Evolutionary conservation across 202 grass and related monocot species (phyloP).

Genomic region (Setaria italica): DNA sequence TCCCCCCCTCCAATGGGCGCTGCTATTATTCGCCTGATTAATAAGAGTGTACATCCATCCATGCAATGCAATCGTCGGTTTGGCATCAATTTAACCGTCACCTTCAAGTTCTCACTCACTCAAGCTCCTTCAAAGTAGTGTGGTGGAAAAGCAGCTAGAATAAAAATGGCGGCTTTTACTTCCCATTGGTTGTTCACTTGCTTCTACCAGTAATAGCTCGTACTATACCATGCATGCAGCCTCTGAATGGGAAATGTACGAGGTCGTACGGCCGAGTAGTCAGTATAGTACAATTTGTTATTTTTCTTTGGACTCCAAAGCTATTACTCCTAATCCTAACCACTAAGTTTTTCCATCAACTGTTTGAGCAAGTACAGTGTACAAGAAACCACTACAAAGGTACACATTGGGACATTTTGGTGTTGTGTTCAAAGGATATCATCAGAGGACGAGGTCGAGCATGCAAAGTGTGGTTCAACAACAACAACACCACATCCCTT

Average conservation of each 20-base stretch:
- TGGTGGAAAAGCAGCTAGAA: background rate
- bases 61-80: constrained; percentile 23
- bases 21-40: background rate
- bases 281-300: background rate
- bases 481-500: background rate
- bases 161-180: constrained; percentile 40
- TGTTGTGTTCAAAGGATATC: background rate
- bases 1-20: background rate
- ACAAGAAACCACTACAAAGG: constrained; percentile 2
- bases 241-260: constrained; percentile 17
- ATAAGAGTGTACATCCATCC: constrained; percentile 9
- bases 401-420: background rate
- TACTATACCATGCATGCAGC: constrained; percentile 7
- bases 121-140: background rate
- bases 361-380: constrained; percentile 13
- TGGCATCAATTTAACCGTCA: background rate
- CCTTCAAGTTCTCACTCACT: background rate
- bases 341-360: background rate
- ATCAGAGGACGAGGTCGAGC: too few relatives aligned
- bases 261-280: constrained; percentile 7
- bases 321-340: background rate
- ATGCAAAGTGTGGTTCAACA: background rate
- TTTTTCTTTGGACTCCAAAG: background rate
- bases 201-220: background rate
- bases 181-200: background rate